Evolutionary conservation across 106 monocot species (phyloP), one percentile per base, ranked within the genome.

Genomic region (Alisma plantagoaquatica): DNA sequence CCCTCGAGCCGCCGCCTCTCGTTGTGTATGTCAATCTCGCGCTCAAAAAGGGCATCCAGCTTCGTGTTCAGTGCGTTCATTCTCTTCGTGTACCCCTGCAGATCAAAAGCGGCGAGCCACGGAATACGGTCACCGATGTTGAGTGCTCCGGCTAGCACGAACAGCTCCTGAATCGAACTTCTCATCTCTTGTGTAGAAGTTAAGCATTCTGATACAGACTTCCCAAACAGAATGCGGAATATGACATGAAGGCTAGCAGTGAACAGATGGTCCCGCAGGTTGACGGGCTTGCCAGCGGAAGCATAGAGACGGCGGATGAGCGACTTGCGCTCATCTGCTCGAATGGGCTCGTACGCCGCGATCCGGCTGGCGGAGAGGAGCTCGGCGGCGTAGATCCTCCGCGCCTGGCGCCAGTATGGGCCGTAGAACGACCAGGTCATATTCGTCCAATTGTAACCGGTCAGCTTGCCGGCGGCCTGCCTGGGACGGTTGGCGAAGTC

Each of bases 151-250:
- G 76, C 73, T 1, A 83, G 41, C 53, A 19, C 29, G 56, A 71
- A 67, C 10, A 79, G 42, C 65, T 83, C 89, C 53, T 56, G 19
- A 20, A 83, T 73, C 73, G 83, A 70, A 41, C 70, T 75, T 35
- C 73, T 72, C 43, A 84, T 77, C 60, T 76, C 76, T 30, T 43
- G 35, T 38, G 6, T 14, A 38, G 35, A 38, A 38, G 14, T 38
- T 38, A n/a, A n/a, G n/a, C n/a, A n/a, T 38, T 38, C 2, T 68
- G 68, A 9, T 77, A 31, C 49, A 55, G 21, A 12, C 68, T 69
- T 2, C 15, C 31, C 9, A 38, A 7, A 6, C 9, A 38, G 35
- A 38, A 38, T 7, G 35, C 9, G 35, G 35, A 38, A 38, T 6
- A 38, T 7, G 14, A 38, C 14, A n/a, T n/a, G n/a, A n/a, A n/a